These are phyloP conservation scores for Teratosphaeria zuluensis DNA, from an alignment of 2,329 filamentous ascomycete genomes.

Conservation along the genomic window DNA sequence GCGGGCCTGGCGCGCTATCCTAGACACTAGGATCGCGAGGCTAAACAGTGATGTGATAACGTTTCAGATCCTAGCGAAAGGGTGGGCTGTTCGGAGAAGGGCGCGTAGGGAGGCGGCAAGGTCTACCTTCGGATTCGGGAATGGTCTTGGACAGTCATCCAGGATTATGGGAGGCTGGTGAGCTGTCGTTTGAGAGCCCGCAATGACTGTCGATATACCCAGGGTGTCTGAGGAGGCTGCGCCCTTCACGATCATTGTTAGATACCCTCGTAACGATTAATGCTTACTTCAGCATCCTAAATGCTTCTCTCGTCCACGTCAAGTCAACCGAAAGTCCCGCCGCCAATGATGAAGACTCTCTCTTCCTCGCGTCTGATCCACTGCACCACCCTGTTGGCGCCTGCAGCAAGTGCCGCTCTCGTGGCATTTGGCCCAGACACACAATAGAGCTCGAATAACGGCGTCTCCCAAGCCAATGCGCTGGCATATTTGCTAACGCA, in stretches of 20 bases:
- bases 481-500: slow-evolving; percentile 64
- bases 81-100: slow-evolving; percentile 28
- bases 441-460: slow-evolving; percentile 87
- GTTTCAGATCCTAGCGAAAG: slow-evolving; percentile 37
- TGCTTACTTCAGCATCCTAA: neutral
- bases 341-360: slow-evolving; percentile 89
- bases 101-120: neutral
- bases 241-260: neutral
- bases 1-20: slow-evolving; percentile 32
- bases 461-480: slow-evolving; percentile 82
- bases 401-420: slow-evolving; percentile 62
- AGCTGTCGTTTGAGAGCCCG: neutral
- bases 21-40: slow-evolving; percentile 26
- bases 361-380: slow-evolving; percentile 92
- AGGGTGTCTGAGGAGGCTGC: neutral
- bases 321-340: slow-evolving; percentile 58
- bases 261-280: neutral
- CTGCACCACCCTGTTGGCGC: slow-evolving; percentile 78
- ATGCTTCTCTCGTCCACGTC: neutral
- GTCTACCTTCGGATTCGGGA: slow-evolving; percentile 18
- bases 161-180: slow-evolving; percentile 8
- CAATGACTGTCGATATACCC: neutral
- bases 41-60: slow-evolving; percentile 29
- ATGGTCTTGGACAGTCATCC: slow-evolving; percentile 22
- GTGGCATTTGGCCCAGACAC: slow-evolving; percentile 66